phyloP scores from a whole-genome alignment of 805 yeast genomes.

The Zygoascus tannicola region DNA sequence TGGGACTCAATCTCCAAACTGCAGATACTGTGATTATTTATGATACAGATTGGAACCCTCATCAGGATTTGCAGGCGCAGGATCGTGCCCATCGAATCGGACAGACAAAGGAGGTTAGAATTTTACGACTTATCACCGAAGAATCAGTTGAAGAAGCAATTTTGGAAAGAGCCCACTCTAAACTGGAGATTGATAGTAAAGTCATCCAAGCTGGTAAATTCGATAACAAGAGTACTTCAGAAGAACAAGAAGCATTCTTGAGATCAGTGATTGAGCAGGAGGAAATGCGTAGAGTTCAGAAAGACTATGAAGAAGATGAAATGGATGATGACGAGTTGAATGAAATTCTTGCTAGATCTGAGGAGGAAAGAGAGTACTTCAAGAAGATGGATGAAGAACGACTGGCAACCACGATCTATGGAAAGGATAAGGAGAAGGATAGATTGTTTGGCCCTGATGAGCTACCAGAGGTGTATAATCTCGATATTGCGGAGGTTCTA shows the following conservation, averaged over 20 bases:
- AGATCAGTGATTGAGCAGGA: slow-evolving; percentile 82
- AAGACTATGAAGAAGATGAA: slow-evolving; percentile 57
- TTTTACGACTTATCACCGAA: slow-evolving; percentile 79
- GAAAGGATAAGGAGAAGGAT: slow-evolving; percentile 28
- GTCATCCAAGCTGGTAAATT: slow-evolving; percentile 98
- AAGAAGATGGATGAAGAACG: slow-evolving; percentile 54
- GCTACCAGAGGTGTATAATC: slow-evolving; percentile 68
- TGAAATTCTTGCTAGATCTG: slow-evolving; percentile 75
- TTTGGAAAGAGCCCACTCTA: slow-evolving; percentile 83
- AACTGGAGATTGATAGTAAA: slow-evolving; percentile 92
- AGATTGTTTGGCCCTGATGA: slow-evolving; percentile 62
- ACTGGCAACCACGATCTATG: slow-evolving; percentile 33
- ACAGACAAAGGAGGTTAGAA: slow-evolving; percentile 93
- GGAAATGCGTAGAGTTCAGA: slow-evolving; percentile 42
- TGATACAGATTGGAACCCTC: slow-evolving; percentile 99
- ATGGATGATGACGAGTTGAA: slow-evolving; percentile 80
- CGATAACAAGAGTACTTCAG: slow-evolving; percentile 91
- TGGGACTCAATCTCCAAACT: slow-evolving; percentile 89
- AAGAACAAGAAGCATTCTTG: slow-evolving; percentile 91
- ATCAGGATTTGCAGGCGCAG: slow-evolving; percentile 97
- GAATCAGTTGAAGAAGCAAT: slow-evolving; percentile 93
- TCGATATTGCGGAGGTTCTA: slow-evolving; percentile 36
- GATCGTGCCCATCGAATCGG: slow-evolving; percentile 99
- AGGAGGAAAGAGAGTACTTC: slow-evolving; percentile 56
- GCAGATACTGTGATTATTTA: slow-evolving; percentile 97